phyloP scores from a whole-genome alignment of 176 grass and related monocot genomes.

The Urochloa ruziziensis region DNA sequence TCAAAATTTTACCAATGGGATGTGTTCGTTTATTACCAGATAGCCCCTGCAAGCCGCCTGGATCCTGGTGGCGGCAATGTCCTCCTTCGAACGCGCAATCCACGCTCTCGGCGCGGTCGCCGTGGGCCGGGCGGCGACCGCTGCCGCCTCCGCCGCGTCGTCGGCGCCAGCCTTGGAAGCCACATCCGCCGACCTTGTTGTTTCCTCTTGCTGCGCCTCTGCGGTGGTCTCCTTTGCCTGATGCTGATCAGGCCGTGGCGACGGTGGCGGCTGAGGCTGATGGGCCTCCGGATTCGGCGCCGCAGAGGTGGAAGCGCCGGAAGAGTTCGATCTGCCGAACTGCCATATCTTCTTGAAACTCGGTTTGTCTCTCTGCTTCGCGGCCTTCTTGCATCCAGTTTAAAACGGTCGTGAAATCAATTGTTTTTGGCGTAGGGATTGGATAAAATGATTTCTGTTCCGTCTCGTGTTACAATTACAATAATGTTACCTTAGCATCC shows the following conservation, averaged over 20 bases:
- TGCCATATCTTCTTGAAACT: slow-evolving; percentile 71
- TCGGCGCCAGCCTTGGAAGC: background rate
- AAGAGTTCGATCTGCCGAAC: slow-evolving; percentile 45
- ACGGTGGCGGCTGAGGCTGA: background rate
- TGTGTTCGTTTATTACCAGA: too few relatives aligned
- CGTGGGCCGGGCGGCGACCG: background rate
- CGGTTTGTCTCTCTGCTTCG: slow-evolving; percentile 36
- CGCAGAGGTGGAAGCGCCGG: slow-evolving; percentile 17
- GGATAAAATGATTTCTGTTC: too few relatives aligned
- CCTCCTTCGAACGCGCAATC: slow-evolving; percentile 38
- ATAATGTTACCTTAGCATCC: slow-evolving; percentile 39
- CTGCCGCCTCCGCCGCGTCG: background rate
- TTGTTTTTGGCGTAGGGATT: background rate
- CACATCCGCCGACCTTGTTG: background rate
- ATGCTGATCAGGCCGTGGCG: background rate
- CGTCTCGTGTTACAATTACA: background rate
- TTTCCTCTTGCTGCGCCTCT: background rate
- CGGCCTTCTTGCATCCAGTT: background rate
- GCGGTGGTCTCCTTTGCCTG: background rate
- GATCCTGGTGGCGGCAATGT: slow-evolving; percentile 59
- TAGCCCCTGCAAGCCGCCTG: slow-evolving; percentile 56
- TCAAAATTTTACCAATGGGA: too few relatives aligned
- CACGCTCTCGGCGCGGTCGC: background rate
- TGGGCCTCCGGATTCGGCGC: slow-evolving; percentile 1
- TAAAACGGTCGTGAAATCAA: background rate